A percentile compares a stretch with the other conserved stretches of the same genome.
These are phyloP conservation scores for Rosa multiflora DNA, from an alignment of 306 rosid species.

Conservation along the genomic window DNA sequence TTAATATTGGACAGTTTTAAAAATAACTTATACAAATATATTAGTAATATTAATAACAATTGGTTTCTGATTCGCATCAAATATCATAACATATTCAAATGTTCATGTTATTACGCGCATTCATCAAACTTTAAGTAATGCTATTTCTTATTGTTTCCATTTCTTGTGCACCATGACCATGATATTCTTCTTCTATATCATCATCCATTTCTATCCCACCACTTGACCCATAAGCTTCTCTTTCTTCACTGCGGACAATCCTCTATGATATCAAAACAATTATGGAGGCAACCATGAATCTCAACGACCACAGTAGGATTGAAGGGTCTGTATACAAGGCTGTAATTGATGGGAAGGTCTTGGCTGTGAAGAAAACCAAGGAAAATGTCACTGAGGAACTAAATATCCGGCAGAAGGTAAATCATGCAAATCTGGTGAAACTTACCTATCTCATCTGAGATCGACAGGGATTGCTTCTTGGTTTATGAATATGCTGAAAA, in stretches of 20 bases:
- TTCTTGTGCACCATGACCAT: too few species aligned
- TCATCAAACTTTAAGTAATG: too few species aligned
- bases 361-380: slow-evolving; percentile 55
- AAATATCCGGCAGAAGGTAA: slow-evolving; percentile 71
- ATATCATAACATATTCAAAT: too few species aligned
- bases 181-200: too few species aligned
- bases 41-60: too few species aligned
- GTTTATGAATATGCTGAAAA: slow-evolving; percentile 76
- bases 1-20: too few species aligned
- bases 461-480: slow-evolving; percentile 48
- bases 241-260: slow-evolving; percentile 31
- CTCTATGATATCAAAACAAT: slow-evolving; percentile 49
- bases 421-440: slow-evolving; percentile 77
- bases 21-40: too few species aligned
- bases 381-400: slow-evolving; percentile 67
- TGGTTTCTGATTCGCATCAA: too few species aligned
- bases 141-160: too few species aligned
- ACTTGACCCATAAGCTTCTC: too few species aligned
- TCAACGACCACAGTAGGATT: slow-evolving; percentile 50
- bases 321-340: slow-evolving; percentile 73
- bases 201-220: too few species aligned
- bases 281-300: slow-evolving; percentile 66
- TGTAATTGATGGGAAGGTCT: slow-evolving; percentile 45
- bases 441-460: slow-evolving; percentile 47
- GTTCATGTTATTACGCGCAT: too few species aligned